Base-by-base conservation (phyloP, 192 early-diverging fungal genomes). In the Dissophora ornata region DNA sequence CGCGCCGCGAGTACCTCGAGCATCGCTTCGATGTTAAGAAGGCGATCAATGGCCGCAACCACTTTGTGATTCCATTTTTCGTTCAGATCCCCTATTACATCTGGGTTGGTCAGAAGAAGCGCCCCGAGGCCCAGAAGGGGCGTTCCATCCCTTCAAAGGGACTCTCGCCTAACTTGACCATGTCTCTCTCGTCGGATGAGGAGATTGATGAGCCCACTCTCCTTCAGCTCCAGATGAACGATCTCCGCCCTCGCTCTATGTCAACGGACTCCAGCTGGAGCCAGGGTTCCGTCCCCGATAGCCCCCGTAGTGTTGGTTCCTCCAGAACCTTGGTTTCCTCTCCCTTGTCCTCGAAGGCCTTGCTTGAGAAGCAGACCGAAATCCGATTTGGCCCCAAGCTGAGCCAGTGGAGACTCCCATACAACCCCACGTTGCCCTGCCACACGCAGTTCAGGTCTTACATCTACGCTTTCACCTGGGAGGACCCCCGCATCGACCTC, bases 391-490 rank as follows among this genome's bases (percentile, higher is more conserved):
- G 47, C 18, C 53, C 47, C 73, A 85, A 69, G 38, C 65, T 48
- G 54, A 81, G 58, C 34, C 65, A 67, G 38, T 85, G 83, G 70
- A 80, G 89, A 4, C 58, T 86, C 15, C 67, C 86, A n/a, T 90
- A 90, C 49, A 55, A 82, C n/a, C 84, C 86, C 0, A 69, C 70
- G 1, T 69, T 82, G 40, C 74, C 83, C 13, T 84, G 84, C 24
- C 89, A 90, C 46, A 82, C 85, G 1, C 90, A 92, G 67, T 95
- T 95, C 68, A 84, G 84, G 18, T 93, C 92, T 2, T 95, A 94
- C 62, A 92, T 95, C 48, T 95, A 94, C 64, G 93, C 90, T 8
- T 95, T 95, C 64, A 91, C 93, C 5, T 95, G 92, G 93, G 92
- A 95, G 62, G 93, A 95, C 62, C 93, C 93, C 8, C 83, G 86